Percentiles rank a stretch among this genome's conserved stretches.
These are phyloP conservation scores for Camelina neglecta DNA, from an alignment of 345 rosid genomes.

Conservation along the genomic window DNA sequence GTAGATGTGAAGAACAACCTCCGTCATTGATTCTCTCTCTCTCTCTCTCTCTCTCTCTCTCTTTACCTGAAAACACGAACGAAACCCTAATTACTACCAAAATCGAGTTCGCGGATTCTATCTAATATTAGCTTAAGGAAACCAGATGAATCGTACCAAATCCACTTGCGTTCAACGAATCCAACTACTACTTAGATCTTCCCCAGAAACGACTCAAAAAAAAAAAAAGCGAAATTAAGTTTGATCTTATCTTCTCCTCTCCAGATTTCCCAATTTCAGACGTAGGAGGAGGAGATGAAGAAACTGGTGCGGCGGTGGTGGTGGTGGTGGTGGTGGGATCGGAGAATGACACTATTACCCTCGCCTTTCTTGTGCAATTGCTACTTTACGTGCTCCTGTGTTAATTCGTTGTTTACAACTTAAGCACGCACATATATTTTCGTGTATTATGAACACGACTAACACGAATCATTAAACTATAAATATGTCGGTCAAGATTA, in stretches of 20 bases:
- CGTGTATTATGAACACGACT: too few relatives aligned
- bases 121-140: background rate
- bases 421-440: background rate
- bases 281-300: slow-evolving; percentile 4
- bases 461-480: too few relatives aligned
- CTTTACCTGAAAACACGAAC: slow-evolving; percentile 43
- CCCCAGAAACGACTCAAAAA: background rate
- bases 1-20: slow-evolving; percentile 83
- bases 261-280: background rate
- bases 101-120: background rate
- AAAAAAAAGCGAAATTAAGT: background rate
- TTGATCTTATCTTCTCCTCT: background rate
- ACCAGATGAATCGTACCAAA: background rate
- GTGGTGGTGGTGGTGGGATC: background rate
- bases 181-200: background rate
- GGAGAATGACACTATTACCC: slow-evolving; percentile 20
- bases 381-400: slow-evolving; percentile 2
- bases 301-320: slow-evolving; percentile 24
- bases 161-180: slow-evolving; percentile 7
- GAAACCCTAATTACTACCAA: slow-evolving; percentile 34
- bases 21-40: slow-evolving; percentile 53
- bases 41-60: background rate
- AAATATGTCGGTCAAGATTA: too few relatives aligned
- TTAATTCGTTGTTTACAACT: background rate
- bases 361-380: background rate